These are phyloP conservation scores for Cladophialophora chaetospira DNA, from an alignment of 2,329 filamentous ascomycete genomes.

Conservation along the genomic window DNA sequence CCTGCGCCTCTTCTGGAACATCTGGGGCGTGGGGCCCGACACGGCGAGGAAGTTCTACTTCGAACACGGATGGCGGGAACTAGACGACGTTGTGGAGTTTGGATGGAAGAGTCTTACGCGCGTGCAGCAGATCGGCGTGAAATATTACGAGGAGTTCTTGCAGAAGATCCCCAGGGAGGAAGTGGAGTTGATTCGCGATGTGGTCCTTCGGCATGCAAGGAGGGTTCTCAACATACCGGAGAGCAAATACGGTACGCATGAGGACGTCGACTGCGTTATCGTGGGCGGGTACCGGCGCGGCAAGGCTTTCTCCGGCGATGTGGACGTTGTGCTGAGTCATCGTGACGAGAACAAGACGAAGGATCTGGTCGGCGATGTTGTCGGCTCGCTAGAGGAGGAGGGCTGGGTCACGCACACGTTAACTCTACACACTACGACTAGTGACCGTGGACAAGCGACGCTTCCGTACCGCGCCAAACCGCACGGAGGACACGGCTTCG, in stretches of 20 bases:
- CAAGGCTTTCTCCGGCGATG: slow-evolving; percentile 73
- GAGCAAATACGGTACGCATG: slow-evolving; percentile 39
- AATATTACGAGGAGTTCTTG: slow-evolving; percentile 86
- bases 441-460: slow-evolving; percentile 69
- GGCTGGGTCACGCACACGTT: slow-evolving; percentile 81
- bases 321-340: slow-evolving; percentile 83
- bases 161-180: slow-evolving; percentile 71
- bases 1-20: slow-evolving; percentile 73
- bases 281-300: slow-evolving; percentile 83
- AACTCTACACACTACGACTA: slow-evolving; percentile 67
- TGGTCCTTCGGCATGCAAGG: slow-evolving; percentile 66
- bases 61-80: slow-evolving; percentile 72
- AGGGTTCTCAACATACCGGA: slow-evolving; percentile 14
- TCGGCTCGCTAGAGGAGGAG: slow-evolving; percentile 67
- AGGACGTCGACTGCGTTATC: slow-evolving; percentile 61
- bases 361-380: slow-evolving; percentile 71
- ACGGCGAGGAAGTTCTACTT: slow-evolving; percentile 81
- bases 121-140: slow-evolving; percentile 89
- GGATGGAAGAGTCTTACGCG: slow-evolving; percentile 75
- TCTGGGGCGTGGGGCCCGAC: slow-evolving; percentile 87
- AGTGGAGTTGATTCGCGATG: slow-evolving; percentile 67
- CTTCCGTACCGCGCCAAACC: slow-evolving; percentile 54
- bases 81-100: slow-evolving; percentile 82
- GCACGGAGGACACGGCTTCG: slow-evolving; percentile 66
- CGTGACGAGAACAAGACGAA: slow-evolving; percentile 68